Evolutionary conservation across 1,284 basidiomycete species (phyloP).

Genomic region (Thecaphora thlaspeos): DNA sequence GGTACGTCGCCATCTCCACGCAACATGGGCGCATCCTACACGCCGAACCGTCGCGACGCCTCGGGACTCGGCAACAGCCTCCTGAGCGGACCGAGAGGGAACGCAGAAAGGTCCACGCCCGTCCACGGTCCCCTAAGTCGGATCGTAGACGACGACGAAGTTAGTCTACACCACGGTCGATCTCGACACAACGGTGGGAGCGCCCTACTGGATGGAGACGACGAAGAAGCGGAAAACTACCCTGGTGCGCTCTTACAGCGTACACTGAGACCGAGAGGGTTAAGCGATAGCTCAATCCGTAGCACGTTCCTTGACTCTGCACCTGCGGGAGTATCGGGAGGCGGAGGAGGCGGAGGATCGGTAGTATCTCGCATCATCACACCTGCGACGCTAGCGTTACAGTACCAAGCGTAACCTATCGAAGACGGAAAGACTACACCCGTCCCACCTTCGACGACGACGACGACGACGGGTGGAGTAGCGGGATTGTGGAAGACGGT

Average conservation of each 20-base stretch:
- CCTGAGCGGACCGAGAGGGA: neutral
- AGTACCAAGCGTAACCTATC: constrained; percentile 7
- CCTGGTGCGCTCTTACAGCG: constrained; percentile 10
- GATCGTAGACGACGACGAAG: constrained; percentile 51
- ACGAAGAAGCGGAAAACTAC: constrained; percentile 21
- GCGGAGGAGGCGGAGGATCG: constrained; percentile 13
- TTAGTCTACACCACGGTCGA: constrained; percentile 39
- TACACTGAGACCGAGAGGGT: constrained; percentile 40
- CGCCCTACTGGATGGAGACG: constrained; percentile 3
- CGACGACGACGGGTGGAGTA: no score
- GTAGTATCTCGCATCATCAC: constrained; percentile 47
- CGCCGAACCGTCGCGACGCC: neutral
- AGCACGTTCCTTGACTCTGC: constrained; percentile 48
- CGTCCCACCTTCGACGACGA: no score
- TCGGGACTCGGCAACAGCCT: constrained; percentile 6
- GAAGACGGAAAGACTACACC: no score
- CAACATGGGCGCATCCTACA: neutral
- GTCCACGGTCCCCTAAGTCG: constrained; percentile 27
- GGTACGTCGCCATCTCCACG: neutral
- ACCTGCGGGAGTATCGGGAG: constrained; percentile 5
- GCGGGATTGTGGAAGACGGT: no score
- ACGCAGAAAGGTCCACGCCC: constrained; percentile 1
- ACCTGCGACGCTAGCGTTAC: constrained; percentile 45
- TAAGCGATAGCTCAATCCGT: constrained; percentile 53
- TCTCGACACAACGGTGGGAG: constrained; percentile 2